phyloP scores from a whole-genome alignment of 306 rosid species.

The Carpinus fangiana region DNA sequence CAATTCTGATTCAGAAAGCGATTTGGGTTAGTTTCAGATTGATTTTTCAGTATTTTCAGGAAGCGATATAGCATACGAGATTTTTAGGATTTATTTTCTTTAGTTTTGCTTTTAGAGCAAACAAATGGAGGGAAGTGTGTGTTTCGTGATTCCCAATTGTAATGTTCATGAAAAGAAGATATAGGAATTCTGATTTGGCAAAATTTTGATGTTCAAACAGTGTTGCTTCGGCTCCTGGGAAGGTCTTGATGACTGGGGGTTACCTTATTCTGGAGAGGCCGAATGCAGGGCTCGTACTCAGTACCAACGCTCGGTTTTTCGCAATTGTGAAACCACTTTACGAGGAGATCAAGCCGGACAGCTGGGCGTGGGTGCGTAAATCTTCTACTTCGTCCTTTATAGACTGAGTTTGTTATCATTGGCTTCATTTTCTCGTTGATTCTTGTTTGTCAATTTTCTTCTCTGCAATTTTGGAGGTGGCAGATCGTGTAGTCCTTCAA shows the following conservation, averaged over 20 bases:
- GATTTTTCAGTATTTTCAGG: background rate
- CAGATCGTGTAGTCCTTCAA: background rate
- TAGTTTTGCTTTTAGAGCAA: background rate
- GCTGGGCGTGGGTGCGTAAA: slow-evolving; percentile 73
- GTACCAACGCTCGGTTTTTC: slow-evolving; percentile 79
- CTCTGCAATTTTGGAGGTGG: background rate
- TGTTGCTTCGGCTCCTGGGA: slow-evolving; percentile 84
- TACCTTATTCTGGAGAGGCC: slow-evolving; percentile 79
- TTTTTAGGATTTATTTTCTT: background rate
- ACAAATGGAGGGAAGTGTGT: background rate
- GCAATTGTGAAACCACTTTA: slow-evolving; percentile 71
- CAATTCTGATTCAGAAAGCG: background rate
- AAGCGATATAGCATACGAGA: background rate
- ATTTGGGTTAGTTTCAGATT: background rate
- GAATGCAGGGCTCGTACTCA: slow-evolving; percentile 74
- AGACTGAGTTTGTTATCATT: background rate
- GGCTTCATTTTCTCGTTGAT: background rate
- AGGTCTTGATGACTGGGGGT: slow-evolving; percentile 76
- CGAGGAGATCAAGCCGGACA: slow-evolving; percentile 47
- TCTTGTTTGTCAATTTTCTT: background rate
- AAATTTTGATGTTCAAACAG: slow-evolving; percentile 29
- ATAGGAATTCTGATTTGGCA: background rate
- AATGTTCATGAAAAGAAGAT: background rate
- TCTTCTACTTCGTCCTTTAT: slow-evolving; percentile 4
- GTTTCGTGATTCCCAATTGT: background rate